These are phyloP conservation scores for Saccharomycopsis sp. DNA, from an alignment of 805 yeast species.

Conservation along the genomic window DNA sequence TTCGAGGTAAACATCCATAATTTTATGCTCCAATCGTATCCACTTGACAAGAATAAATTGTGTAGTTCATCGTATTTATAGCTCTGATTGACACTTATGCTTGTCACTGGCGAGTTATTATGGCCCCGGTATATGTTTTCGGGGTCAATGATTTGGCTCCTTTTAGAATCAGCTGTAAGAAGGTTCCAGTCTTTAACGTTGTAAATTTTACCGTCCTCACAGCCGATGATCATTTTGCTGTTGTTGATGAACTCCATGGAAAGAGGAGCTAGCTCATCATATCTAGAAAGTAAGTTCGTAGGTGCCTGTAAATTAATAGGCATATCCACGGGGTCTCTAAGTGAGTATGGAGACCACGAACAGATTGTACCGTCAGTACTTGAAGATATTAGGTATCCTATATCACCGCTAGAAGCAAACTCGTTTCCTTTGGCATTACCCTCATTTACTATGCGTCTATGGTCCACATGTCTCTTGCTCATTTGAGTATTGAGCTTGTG, in stretches of 20 bases:
- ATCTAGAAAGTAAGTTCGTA: constrained; percentile 21
- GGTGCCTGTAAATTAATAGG: constrained; percentile 25
- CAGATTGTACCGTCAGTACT: constrained; percentile 30
- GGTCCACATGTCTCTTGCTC: background rate
- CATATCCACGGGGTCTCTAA: constrained; percentile 24
- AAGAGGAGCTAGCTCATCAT: constrained; percentile 30
- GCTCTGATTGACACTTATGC: constrained; percentile 18
- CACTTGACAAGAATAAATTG: constrained; percentile 25
- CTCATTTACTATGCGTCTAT: background rate
- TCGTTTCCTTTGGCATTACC: background rate
- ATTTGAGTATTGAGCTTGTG: constrained; percentile 1
- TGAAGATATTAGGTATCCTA: constrained; percentile 23
- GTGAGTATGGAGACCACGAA: constrained; percentile 27
- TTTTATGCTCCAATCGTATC: constrained; percentile 30
- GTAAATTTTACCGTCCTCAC: constrained; percentile 32
- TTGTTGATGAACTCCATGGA: constrained; percentile 20
- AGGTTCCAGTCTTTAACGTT: constrained; percentile 22
- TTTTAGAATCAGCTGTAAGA: background rate
- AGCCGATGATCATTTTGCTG: constrained; percentile 23
- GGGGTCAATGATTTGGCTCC: constrained; percentile 6
- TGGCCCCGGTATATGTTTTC: constrained; percentile 25
- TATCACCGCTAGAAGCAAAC: background rate
- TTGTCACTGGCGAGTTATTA: constrained; percentile 25
- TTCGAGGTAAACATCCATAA: constrained; percentile 25
- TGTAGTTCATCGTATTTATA: constrained; percentile 18